phyloP scores from a whole-genome alignment of 2,329 filamentous ascomycete genomes.

The Metarhizium album region DNA sequence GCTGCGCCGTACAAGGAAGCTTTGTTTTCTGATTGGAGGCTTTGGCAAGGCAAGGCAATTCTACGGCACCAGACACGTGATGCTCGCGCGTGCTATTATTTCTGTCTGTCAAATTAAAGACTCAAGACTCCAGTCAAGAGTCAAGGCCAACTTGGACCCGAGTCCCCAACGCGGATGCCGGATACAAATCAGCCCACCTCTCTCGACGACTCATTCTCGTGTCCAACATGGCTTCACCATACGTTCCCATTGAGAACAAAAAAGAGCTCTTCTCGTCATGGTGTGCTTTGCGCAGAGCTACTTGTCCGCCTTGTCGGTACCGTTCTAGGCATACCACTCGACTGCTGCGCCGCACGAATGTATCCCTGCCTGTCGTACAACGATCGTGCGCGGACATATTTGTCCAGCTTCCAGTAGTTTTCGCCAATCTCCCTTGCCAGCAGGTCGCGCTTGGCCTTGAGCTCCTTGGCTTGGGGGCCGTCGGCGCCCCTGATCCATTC shows the following conservation, averaged over 20 bases:
- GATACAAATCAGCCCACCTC: too few relatives aligned
- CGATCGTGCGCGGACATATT: slow-evolving; percentile 72
- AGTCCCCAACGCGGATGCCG: not conserved
- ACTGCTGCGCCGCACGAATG: slow-evolving; percentile 47
- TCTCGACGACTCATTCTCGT: too few relatives aligned
- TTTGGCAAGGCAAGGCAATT: too few relatives aligned
- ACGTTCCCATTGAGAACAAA: not conserved
- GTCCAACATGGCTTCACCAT: too few relatives aligned
- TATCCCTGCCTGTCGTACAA: slow-evolving; percentile 52
- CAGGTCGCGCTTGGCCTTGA: slow-evolving; percentile 46
- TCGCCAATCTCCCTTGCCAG: slow-evolving; percentile 53
- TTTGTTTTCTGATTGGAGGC: too few relatives aligned
- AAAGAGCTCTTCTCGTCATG: not conserved
- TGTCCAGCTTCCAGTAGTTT: slow-evolving; percentile 86
- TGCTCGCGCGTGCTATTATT: too few relatives aligned
- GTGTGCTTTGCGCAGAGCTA: not conserved
- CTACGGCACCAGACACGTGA: too few relatives aligned
- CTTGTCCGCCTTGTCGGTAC: not conserved
- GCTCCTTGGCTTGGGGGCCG: slow-evolving; percentile 30
- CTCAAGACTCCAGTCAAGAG: too few relatives aligned
- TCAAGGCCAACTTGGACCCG: too few relatives aligned
- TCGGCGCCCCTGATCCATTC: slow-evolving; percentile 21
- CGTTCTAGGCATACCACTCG: slow-evolving; percentile 47
- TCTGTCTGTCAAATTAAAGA: too few relatives aligned
- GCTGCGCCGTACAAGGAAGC: too few relatives aligned